Conservation (phyloP, 495 filamentous ascomycete genomes). For the Lindgomyces ingoldianus region DNA sequence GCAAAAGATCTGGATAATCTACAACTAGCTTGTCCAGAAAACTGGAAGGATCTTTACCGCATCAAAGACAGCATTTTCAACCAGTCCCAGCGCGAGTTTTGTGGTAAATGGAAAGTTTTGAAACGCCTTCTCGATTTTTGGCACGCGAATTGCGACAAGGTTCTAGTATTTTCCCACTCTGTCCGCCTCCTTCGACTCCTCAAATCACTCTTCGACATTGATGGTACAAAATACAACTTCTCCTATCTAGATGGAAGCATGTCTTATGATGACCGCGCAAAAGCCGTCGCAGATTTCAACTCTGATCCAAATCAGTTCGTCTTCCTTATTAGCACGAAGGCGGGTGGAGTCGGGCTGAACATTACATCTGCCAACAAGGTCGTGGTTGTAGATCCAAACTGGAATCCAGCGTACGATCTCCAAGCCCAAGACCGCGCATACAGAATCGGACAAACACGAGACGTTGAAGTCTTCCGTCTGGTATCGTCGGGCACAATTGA, state of each 20-base stretch:
- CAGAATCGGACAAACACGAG: constrained; percentile 86
- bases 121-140: constrained; percentile 85
- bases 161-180: constrained; percentile 87
- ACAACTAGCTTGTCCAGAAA: constrained; percentile 69
- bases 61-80: constrained; percentile 77
- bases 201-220: constrained; percentile 72
- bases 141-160: constrained; percentile 88
- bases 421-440: constrained; percentile 98
- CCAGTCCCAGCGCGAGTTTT: constrained; percentile 87
- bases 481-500: constrained; percentile 94
- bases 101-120: constrained; percentile 95
- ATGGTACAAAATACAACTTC: constrained; percentile 82
- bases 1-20: constrained; percentile 76
- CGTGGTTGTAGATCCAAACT: constrained; percentile 95
- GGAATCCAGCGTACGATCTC: constrained; percentile 92
- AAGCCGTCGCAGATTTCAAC: constrained; percentile 88
- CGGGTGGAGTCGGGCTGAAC: constrained; percentile 87
- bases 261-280: constrained; percentile 77
- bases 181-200: constrained; percentile 85
- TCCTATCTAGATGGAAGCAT: constrained; percentile 89
- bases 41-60: constrained; percentile 74
- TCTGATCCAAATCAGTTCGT: constrained; percentile 85
- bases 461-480: constrained; percentile 95
- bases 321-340: constrained; percentile 91
- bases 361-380: constrained; percentile 99